These are phyloP conservation scores for Ustilago nuda DNA, from an alignment of 1,284 basidiomycete genomes.

Conservation along the genomic window DNA sequence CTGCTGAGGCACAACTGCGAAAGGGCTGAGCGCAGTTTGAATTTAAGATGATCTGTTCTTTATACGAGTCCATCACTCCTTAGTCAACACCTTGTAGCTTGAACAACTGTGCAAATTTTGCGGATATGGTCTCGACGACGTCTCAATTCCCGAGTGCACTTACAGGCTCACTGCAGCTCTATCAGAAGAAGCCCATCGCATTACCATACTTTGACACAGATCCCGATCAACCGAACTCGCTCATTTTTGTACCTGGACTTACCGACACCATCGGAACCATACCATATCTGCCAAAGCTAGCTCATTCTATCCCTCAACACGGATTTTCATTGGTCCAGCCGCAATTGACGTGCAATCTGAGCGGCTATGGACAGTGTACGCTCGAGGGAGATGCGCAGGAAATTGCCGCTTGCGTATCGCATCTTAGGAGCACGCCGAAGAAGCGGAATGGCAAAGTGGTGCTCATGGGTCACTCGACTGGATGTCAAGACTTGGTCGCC, in stretches of 20 bases:
- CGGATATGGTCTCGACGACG: constrained; percentile 1
- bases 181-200: constrained; percentile 42
- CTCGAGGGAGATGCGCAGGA: constrained; percentile 66
- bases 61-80: background rate
- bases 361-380: constrained; percentile 58
- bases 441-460: constrained; percentile 49
- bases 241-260: constrained; percentile 60
- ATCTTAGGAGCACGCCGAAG: constrained; percentile 25
- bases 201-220: constrained; percentile 59
- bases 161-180: constrained; percentile 47
- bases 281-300: constrained; percentile 56
- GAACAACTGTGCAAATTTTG: background rate
- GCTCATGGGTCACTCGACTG: constrained; percentile 67
- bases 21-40: constrained; percentile 6
- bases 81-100: background rate
- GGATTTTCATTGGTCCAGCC: constrained; percentile 59
- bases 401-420: constrained; percentile 43
- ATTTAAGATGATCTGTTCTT: background rate
- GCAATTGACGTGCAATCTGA: constrained; percentile 55
- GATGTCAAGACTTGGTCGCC: constrained; percentile 63
- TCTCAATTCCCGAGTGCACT: constrained; percentile 15
- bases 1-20: background rate
- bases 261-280: constrained; percentile 61
- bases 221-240: constrained; percentile 40
- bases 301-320: constrained; percentile 18